phyloP scores from a whole-genome alignment of 2,329 filamentous ascomycete genomes.

The Ilyonectria destructans region DNA sequence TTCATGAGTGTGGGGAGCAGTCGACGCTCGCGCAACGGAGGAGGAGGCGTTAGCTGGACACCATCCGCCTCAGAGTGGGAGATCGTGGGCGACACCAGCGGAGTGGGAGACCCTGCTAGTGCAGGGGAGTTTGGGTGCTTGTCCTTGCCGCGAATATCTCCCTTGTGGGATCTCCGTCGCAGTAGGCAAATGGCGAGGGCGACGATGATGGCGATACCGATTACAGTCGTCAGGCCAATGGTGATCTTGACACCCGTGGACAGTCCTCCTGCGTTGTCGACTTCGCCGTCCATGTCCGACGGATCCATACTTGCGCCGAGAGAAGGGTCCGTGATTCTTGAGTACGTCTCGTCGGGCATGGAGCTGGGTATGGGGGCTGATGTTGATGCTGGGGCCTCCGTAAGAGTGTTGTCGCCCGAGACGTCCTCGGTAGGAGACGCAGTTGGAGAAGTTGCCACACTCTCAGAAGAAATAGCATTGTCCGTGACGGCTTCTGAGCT shows the following conservation, averaged over 20 bases:
- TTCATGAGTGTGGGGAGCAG: slow-evolving; percentile 54
- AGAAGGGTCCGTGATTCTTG: slow-evolving; percentile 40
- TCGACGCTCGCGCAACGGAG: slow-evolving; percentile 64
- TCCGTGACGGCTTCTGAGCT: slow-evolving; percentile 13
- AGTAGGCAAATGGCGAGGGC: slow-evolving; percentile 58
- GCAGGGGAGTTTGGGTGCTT: slow-evolving; percentile 46
- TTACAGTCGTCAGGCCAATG: slow-evolving; percentile 60
- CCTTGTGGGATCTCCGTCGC: slow-evolving; percentile 45
- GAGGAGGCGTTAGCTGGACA: slow-evolving; percentile 61
- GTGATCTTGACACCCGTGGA: slow-evolving; percentile 62
- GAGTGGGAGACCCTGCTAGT: slow-evolving; percentile 57
- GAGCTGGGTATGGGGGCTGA: slow-evolving; percentile 27
- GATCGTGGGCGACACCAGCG: slow-evolving; percentile 59
- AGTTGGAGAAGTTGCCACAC: not conserved
- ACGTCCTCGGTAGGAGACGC: slow-evolving; percentile 3
- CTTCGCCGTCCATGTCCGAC: slow-evolving; percentile 20
- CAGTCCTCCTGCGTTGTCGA: slow-evolving; percentile 43
- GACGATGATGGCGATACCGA: slow-evolving; percentile 58
- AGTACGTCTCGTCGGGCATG: slow-evolving; percentile 34
- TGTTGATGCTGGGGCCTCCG: slow-evolving; percentile 24
- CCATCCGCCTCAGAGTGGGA: slow-evolving; percentile 46
- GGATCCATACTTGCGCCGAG: slow-evolving; percentile 34
- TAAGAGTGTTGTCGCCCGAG: slow-evolving; percentile 7
- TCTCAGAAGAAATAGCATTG: slow-evolving; percentile 12
- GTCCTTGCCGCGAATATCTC: slow-evolving; percentile 32